phyloP scores from a whole-genome alignment of 176 grass and related monocot genomes.

The Calamus simplicifolius region DNA sequence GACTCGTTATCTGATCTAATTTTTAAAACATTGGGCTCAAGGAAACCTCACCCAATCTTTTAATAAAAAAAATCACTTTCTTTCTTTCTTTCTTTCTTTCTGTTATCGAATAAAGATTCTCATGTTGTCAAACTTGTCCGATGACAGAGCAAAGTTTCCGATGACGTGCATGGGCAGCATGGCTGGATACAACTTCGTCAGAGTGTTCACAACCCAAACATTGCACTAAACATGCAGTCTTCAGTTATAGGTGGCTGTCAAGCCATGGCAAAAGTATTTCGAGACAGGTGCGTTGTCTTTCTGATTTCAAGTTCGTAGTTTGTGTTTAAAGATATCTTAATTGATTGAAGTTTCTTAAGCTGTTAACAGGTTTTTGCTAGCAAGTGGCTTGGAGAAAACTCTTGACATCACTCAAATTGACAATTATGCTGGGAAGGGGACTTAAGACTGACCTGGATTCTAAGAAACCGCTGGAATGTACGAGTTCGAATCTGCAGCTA shows the following conservation, averaged over 20 bases:
- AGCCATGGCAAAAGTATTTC: slow-evolving; percentile 44
- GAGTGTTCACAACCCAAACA: slow-evolving; percentile 78
- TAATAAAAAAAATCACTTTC: too few species aligned
- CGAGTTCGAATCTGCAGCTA: too few species aligned
- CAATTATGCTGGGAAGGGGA: not conserved
- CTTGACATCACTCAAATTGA: slow-evolving; percentile 46
- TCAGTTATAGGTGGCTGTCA: slow-evolving; percentile 44
- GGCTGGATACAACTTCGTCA: slow-evolving; percentile 72
- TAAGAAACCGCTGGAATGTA: too few species aligned
- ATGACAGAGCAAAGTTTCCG: slow-evolving; percentile 48
- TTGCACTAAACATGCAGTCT: slow-evolving; percentile 67
- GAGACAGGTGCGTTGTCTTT: slow-evolving; percentile 24
- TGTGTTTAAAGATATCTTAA: not conserved
- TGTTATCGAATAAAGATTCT: not conserved
- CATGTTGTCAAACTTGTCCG: not conserved
- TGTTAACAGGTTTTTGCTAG: slow-evolving; percentile 33
- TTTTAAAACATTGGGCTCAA: too few species aligned
- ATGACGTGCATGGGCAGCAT: slow-evolving; percentile 24
- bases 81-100: not conserved
- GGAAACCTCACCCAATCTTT: too few species aligned
- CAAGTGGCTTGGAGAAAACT: slow-evolving; percentile 43
- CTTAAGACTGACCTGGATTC: too few species aligned
- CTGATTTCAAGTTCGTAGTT: not conserved
- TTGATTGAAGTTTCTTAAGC: not conserved
- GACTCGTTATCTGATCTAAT: too few species aligned